Evolutionary conservation across 768 basidiomycete species (phyloP), one percentile per base, ranked within the genome.

Genomic region (Steccherinum ochraceum): DNA sequence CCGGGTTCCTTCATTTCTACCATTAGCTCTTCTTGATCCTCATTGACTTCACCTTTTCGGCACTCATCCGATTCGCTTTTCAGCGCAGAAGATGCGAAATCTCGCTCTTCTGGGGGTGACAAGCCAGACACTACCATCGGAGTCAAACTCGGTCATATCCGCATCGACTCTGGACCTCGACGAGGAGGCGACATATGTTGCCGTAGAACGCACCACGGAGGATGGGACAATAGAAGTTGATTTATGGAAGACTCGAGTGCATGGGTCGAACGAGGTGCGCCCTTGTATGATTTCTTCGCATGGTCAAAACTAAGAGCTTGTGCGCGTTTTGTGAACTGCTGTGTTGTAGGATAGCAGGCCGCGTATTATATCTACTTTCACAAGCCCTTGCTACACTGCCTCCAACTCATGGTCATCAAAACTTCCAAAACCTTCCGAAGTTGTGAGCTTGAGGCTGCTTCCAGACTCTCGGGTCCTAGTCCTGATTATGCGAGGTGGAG

Each of bases 401-500:
- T 30, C 55, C 13, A 63, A 63, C 35, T 61, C 61, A 1, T 62
- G 61, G 64, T 48, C 56, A 2, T 5, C 53, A 1, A 51, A 46
- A 16, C 46, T 26, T 10, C 30, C 30, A 35, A 41, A 13, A n/a
- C 52, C 55, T 11, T 35, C 56, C 11, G 76, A 86, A 61, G 72
- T 87, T 12, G 65, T 89, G 12, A 79, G 80, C 23, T 71, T 93
- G 50, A 76, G 78, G 48, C 79, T 90, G 45, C 70, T 93, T 23
- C 73, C 86, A 3, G 93, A 96, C 56, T 74, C 75, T n/a, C 73
- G 81, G 45, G 72, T 74, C 2, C 68, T 97, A 10, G 80, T 76
- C 3, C 64, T 84, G 7, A 76, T 95, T 12, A 81, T 83, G 56
- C 75, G 81, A 5, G 78, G 80, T 5, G 95, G 95, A 46, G 94